Evolutionary conservation across 2,329 filamentous ascomycete genomes (phyloP), one percentile per base, ranked within the genome.

Genomic region (Kalaharituber pfeilii): DNA sequence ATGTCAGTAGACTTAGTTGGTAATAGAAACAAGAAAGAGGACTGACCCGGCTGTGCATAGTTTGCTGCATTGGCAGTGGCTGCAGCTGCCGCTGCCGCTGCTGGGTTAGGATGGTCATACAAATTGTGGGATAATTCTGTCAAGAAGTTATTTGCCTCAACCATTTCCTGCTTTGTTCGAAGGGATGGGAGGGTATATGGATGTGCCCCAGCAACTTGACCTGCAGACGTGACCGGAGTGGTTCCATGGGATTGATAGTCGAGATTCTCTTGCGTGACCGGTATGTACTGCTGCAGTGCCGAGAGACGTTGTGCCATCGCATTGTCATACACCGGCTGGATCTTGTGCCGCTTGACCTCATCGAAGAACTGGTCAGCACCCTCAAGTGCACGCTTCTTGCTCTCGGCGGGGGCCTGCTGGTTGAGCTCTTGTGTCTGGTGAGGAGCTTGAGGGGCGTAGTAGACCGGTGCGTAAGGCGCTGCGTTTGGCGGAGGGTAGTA

Each of bases 41-140:
- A 47, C 42, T 47, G 42, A 47, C 42, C 42, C 25, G 42, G 11
- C 25, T 47, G 42, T 5, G 47, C 24, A 50, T 28, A 28, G 26
- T 28, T 50, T 30, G 24, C 22, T 18, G 8, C 47, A 27, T 9
- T 15, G 2, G 47, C 24, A 26, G 47, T 50, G 13, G 24, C 27
- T 28, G 22, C 24, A 6, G 15, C 47, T 9, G 47, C 4, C 30
- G 47, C 47, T 50, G 83, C 82, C 2, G 86, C 85, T 28, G 86
- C 82, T 51, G 87, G 82, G 63, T 81, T 85, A 53, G 87, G 81
- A 67, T 82, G 94, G 71, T 96, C 91, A 67, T 96, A 96, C 50
- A 96, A 86, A 47, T 89, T 95, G 60, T 83, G 81, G 70, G 95
- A 88, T 75, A 96, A 89, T 70, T 95, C 86, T 70, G 94, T 87